Evolutionary conservation across 768 basidiomycete species (phyloP).

Genomic region (Calocybe cyanea): DNA sequence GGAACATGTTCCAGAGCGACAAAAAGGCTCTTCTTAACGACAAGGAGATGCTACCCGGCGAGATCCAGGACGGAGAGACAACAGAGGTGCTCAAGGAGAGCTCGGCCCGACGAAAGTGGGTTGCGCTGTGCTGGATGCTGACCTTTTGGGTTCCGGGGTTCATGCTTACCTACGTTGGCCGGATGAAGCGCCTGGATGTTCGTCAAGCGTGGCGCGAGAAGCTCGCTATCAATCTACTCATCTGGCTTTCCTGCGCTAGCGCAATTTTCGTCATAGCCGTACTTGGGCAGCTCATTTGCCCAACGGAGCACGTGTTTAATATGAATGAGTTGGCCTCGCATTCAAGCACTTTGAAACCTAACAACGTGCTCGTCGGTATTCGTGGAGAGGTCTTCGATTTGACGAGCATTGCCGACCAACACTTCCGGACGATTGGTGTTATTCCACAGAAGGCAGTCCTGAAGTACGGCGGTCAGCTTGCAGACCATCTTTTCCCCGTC

Average conservation of each 20-base stretch:
- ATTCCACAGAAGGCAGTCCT: conserved; percentile 72
- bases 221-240: conserved; percentile 89
- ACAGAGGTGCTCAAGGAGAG: conserved; percentile 84
- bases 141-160: conserved; percentile 90
- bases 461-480: conserved; percentile 76
- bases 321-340: conserved; percentile 71
- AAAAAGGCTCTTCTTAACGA: conserved; percentile 61
- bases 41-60: conserved; percentile 82
- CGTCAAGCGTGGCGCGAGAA: conserved; percentile 98
- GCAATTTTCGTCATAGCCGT: conserved; percentile 92
- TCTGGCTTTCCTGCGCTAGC: conserved; percentile 90
- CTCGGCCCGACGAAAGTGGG: conserved; percentile 82
- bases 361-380: conserved; percentile 77
- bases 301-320: conserved; percentile 90
- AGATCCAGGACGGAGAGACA: conserved; percentile 84
- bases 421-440: conserved; percentile 61
- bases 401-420: conserved; percentile 59
- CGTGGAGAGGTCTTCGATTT: conserved; percentile 96
- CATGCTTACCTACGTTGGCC: conserved; percentile 65
- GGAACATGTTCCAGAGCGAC: conserved; percentile 92
- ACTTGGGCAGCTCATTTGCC: conserved; percentile 87
- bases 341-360: conserved; percentile 56
- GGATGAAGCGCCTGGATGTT: conserved; percentile 93
- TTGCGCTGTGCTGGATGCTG: conserved; percentile 79
- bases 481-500: conserved; percentile 86